Evolutionary conservation across 495 filamentous ascomycete genomes (phyloP).

Genomic region (Trichocladium antarcticum): DNA sequence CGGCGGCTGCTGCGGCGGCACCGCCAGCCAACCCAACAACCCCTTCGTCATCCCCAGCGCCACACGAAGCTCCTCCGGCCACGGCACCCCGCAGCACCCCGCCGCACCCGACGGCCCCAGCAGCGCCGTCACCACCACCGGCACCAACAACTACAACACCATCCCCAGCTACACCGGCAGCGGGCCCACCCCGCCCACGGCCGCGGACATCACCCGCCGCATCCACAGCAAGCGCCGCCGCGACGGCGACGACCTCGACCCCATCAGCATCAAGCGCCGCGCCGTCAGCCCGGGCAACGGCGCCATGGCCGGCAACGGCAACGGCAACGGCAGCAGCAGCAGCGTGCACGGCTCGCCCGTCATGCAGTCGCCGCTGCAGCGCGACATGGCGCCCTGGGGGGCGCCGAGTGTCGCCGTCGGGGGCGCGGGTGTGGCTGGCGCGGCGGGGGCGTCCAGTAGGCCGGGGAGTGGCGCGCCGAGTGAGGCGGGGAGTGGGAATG

Average conservation of each 20-base stretch:
- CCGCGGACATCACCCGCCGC: slow-evolving; percentile 56
- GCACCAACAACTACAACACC: background rate
- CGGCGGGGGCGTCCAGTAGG: slow-evolving; percentile 50
- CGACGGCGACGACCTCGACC: slow-evolving; percentile 80
- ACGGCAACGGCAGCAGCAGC: no score
- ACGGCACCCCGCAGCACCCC: slow-evolving; percentile 17
- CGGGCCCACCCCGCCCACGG: slow-evolving; percentile 32
- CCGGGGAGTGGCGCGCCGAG: slow-evolving; percentile 1
- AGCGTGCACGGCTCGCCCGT: slow-evolving; percentile 83
- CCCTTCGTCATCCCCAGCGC: slow-evolving; percentile 14
- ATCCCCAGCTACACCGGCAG: slow-evolving; percentile 20
- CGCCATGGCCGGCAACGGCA: no score
- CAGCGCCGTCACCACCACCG: slow-evolving; percentile 15
- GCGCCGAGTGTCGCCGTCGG: no score
- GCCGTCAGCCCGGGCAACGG: slow-evolving; percentile 88
- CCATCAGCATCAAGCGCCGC: slow-evolving; percentile 78
- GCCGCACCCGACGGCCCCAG: background rate
- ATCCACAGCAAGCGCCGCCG: slow-evolving; percentile 67
- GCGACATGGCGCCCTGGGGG: slow-evolving; percentile 63
- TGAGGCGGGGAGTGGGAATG: slow-evolving; percentile 19
- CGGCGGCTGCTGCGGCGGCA: slow-evolving; percentile 6
- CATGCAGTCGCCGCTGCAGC: slow-evolving; percentile 68
- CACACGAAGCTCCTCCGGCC: slow-evolving; percentile 20
- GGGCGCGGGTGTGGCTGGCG: slow-evolving; percentile 19
- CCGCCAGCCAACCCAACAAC: slow-evolving; percentile 13